Conservation (phyloP, 352 stramenopile genomes). For the Globisporangium yorkense region DNA sequence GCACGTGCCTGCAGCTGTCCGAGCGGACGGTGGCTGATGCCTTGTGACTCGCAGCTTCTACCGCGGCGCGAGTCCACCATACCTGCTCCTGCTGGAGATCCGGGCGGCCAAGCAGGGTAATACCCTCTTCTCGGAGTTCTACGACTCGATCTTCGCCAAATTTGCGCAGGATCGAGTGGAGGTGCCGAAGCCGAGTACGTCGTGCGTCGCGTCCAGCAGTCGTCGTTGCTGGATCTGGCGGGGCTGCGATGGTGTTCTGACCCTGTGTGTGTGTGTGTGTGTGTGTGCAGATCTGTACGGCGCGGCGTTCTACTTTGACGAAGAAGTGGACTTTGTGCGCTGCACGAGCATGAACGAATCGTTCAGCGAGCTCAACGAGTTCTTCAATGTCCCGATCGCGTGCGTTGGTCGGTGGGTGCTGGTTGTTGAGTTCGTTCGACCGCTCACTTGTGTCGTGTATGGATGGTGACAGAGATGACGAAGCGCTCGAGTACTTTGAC, state of each 20-base stretch:
- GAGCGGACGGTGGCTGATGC: neutral
- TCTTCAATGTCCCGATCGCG: slow-evolving; percentile 34
- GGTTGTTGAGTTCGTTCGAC: neutral
- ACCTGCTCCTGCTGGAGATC: slow-evolving; percentile 52
- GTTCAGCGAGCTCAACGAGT: slow-evolving; percentile 20
- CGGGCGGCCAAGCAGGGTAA: slow-evolving; percentile 14
- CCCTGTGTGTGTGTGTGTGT: neutral
- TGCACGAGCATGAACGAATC: slow-evolving; percentile 54
- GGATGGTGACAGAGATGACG: slow-evolving; percentile 2
- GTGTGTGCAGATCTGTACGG: slow-evolving; percentile 45
- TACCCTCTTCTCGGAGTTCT: slow-evolving; percentile 43
- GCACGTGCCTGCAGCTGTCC: neutral
- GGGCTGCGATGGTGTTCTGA: neutral
- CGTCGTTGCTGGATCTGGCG: too few relatives aligned
- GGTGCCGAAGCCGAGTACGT: slow-evolving; percentile 28
- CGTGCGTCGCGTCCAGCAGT: too few relatives aligned
- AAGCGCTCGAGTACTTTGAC: slow-evolving; percentile 6
- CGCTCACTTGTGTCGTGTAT: neutral
- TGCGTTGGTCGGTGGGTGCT: slow-evolving; percentile 14
- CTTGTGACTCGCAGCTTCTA: slow-evolving; percentile 21
- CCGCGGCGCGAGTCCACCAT: slow-evolving; percentile 21
- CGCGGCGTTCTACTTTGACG: slow-evolving; percentile 59
- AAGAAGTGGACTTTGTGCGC: slow-evolving; percentile 50
- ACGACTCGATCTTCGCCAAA: slow-evolving; percentile 48
- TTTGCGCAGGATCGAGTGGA: slow-evolving; percentile 23